Conservation (phyloP, 1,284 basidiomycete species). For the Phellinidium pouzarii region DNA sequence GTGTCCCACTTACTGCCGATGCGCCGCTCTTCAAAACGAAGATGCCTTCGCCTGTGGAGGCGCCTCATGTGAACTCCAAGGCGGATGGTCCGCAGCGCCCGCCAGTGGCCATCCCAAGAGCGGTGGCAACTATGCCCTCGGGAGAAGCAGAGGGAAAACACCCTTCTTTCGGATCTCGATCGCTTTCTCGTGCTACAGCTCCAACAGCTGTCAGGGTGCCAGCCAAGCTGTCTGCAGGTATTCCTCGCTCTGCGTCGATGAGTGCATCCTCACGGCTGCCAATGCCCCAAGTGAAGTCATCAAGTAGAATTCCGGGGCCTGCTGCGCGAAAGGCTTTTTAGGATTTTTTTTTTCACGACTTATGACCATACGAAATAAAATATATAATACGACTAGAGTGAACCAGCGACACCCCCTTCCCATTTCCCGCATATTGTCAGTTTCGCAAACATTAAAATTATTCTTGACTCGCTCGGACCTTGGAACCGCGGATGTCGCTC, state of each 20-base stretch:
- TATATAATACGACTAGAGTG: neutral
- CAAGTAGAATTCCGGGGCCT: conserved; percentile 8
- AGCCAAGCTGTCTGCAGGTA: neutral
- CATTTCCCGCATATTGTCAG: too few relatives aligned
- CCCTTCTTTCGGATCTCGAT: neutral
- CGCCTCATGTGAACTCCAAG: neutral
- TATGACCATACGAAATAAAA: neutral
- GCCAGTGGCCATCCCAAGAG: neutral
- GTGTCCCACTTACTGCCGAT: conserved; percentile 10
- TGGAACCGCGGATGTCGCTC: too few relatives aligned
- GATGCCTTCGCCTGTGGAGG: neutral
- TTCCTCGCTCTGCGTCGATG: neutral
- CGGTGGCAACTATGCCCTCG: neutral
- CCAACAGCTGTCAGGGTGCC: neutral
- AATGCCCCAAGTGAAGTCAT: conserved; percentile 2
- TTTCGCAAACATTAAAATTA: too few relatives aligned
- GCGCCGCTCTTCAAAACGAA: conserved; percentile 11
- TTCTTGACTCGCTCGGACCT: too few relatives aligned
- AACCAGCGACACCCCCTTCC: too few relatives aligned
- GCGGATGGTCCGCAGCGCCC: conserved; percentile 9
- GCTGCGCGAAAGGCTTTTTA: conserved; percentile 2
- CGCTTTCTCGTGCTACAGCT: neutral
- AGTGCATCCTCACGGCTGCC: conserved; percentile 2
- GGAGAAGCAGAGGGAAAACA: neutral
- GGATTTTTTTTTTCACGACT: neutral